Conservation (phyloP, 805 yeast genomes). For the Cephaloascus fragrans region DNA sequence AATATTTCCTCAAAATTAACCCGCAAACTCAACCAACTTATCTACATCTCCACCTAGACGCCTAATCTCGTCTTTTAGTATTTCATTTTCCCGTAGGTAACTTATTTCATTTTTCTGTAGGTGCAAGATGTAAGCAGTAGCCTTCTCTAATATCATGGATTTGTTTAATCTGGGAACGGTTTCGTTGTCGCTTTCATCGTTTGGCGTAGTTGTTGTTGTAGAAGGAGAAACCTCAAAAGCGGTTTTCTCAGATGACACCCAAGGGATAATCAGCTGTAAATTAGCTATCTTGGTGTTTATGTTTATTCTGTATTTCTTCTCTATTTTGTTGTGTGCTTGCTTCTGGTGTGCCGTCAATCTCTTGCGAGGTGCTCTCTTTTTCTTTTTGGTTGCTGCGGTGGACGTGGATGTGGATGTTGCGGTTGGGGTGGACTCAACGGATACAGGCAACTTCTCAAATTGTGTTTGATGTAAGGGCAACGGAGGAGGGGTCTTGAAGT, state of each 20-base stretch:
- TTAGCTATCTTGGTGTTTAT: constrained; percentile 65
- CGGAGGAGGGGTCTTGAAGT: constrained; percentile 22
- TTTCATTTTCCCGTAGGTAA: constrained; percentile 18
- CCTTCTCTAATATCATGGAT: constrained; percentile 59
- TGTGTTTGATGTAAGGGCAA: constrained; percentile 1
- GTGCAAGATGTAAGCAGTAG: constrained; percentile 48
- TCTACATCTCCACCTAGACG: constrained; percentile 1
- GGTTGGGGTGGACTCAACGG: constrained; percentile 3
- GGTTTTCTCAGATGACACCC: constrained; percentile 52
- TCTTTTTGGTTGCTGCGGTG: constrained; percentile 11
- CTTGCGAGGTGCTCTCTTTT: constrained; percentile 43
- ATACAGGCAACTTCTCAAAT: not conserved
- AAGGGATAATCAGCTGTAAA: constrained; percentile 56
- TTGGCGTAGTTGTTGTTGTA: too few species aligned
- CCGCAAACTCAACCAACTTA: too few species aligned
- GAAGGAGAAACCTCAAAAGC: constrained; percentile 55
- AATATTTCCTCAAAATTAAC: too few species aligned
- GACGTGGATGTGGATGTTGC: constrained; percentile 2
- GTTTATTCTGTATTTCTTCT: constrained; percentile 61
- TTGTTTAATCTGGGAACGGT: constrained; percentile 42
- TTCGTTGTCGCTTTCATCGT: constrained; percentile 5
- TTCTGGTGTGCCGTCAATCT: constrained; percentile 50
- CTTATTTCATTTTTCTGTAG: constrained; percentile 40
- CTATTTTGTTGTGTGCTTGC: constrained; percentile 66
- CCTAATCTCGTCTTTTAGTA: constrained; percentile 13